phyloP scores from a whole-genome alignment of 1,284 basidiomycete species.

The Rhodotorula glutinis region DNA sequence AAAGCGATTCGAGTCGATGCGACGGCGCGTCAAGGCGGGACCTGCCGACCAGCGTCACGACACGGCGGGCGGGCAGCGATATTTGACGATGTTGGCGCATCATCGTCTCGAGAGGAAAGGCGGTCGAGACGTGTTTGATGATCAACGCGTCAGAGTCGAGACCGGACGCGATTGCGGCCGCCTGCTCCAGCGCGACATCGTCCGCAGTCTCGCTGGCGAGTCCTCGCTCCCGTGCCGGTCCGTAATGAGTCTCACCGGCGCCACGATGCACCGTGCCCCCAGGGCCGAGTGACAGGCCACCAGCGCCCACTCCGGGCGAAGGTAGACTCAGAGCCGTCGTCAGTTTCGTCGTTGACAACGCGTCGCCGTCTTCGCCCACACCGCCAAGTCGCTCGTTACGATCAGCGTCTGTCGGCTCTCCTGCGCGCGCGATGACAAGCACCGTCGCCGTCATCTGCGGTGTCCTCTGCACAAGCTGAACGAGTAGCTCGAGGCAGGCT shows the following conservation, averaged over 20 bases:
- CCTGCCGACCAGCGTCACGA: constrained; percentile 65
- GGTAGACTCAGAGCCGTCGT: neutral
- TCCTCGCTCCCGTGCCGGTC: constrained; percentile 50
- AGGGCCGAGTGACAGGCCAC: constrained; percentile 3
- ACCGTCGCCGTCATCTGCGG: constrained; percentile 63
- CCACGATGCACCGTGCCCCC: constrained; percentile 14
- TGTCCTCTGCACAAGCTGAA: constrained; percentile 65
- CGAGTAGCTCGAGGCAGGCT: constrained; percentile 69
- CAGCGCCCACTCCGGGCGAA: neutral
- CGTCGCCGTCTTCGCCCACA: neutral
- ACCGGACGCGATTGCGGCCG: constrained; percentile 18
- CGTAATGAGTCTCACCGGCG: constrained; percentile 53
- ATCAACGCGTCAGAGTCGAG: neutral
- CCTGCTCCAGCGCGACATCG: constrained; percentile 52
- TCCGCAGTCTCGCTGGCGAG: constrained; percentile 61
- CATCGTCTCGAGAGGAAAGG: constrained; percentile 57
- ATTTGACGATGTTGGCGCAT: constrained; percentile 57
- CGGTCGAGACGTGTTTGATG: constrained; percentile 29
- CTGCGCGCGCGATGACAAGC: constrained; percentile 55
- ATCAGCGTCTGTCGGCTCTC: constrained; percentile 38
- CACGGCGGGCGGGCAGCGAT: constrained; percentile 49
- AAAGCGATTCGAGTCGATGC: constrained; percentile 50
- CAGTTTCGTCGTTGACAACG: neutral
- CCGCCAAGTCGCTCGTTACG: constrained; percentile 41
- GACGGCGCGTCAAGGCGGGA: constrained; percentile 62